Conservation (phyloP, 441 rosid genomes). For the Gossypium schwendimanii region DNA sequence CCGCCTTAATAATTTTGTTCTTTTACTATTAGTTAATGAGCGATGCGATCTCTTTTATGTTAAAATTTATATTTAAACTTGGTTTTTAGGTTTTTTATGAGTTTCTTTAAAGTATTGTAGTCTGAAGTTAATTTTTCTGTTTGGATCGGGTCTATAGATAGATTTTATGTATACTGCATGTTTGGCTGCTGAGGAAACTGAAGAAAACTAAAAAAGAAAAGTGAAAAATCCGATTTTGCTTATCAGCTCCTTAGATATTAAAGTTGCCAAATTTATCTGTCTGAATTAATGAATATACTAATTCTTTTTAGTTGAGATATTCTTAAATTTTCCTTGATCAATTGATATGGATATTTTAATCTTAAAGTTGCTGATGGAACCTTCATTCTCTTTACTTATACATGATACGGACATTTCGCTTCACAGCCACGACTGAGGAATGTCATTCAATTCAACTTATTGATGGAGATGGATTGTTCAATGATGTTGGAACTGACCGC, state of each 20-base stretch:
- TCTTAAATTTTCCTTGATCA: not conserved
- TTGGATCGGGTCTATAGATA: constrained; percentile 9
- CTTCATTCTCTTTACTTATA: constrained; percentile 9
- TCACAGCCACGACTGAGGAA: constrained; percentile 33
- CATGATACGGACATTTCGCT: constrained; percentile 4
- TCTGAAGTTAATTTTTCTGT: constrained; percentile 1
- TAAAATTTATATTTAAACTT: not conserved
- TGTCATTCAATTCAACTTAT: constrained; percentile 83
- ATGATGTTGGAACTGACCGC: constrained; percentile 54
- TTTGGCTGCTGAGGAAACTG: constrained; percentile 15
- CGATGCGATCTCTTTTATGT: not conserved
- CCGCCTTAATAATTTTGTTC: not conserved
- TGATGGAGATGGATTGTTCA: constrained; percentile 84
- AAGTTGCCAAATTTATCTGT: not conserved
- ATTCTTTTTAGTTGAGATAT: not conserved
- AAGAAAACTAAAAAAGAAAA: not conserved
- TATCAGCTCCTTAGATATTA: not conserved
- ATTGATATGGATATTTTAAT: not conserved
- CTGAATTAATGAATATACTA: not conserved
- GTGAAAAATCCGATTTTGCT: not conserved
- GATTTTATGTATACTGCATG: constrained; percentile 12
- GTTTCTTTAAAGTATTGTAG: not conserved
- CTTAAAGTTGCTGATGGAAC: not conserved
- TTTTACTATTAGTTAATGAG: not conserved
- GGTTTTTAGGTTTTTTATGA: not conserved